Percentiles rank a stretch among this genome's conserved stretches.
phyloP scores from a whole-genome alignment of 441 rosid species.

The Cnidoscolus chayamansa region DNA sequence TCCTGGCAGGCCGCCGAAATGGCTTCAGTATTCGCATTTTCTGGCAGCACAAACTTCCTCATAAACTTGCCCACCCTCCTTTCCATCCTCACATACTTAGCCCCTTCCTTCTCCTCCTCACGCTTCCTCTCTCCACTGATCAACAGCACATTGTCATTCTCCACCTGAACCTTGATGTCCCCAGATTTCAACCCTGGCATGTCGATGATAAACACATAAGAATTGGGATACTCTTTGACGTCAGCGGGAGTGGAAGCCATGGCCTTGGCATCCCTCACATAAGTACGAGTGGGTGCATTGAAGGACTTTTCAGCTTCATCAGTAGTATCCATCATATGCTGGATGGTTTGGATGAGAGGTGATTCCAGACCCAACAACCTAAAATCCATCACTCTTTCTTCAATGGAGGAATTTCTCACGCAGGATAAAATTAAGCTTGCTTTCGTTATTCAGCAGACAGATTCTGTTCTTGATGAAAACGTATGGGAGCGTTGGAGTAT shows the following conservation, averaged over 20 bases:
- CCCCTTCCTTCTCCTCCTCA: conserved; percentile 57
- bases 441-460: too few species aligned
- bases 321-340: conserved; percentile 33
- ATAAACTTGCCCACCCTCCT: conserved; percentile 73
- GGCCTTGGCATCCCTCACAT: conserved; percentile 50
- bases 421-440: too few species aligned
- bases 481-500: background rate
- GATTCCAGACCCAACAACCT: conserved; percentile 37
- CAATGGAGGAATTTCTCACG: background rate
- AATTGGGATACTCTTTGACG: conserved; percentile 44
- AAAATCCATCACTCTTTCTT: conserved; percentile 32
- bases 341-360: conserved; percentile 34
- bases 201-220: conserved; percentile 50
- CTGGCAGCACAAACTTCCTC: conserved; percentile 81
- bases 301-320: conserved; percentile 27
- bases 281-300: conserved; percentile 38
- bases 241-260: conserved; percentile 63
- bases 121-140: conserved; percentile 59
- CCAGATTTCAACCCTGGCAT: conserved; percentile 57
- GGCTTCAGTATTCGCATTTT: conserved; percentile 62
- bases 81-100: conserved; percentile 77
- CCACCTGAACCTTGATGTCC: conserved; percentile 56
- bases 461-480: too few species aligned
- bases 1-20: conserved; percentile 67
- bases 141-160: conserved; percentile 47